Conservation (phyloP, 306 rosid genomes). For the Neltuma alba region DNA sequence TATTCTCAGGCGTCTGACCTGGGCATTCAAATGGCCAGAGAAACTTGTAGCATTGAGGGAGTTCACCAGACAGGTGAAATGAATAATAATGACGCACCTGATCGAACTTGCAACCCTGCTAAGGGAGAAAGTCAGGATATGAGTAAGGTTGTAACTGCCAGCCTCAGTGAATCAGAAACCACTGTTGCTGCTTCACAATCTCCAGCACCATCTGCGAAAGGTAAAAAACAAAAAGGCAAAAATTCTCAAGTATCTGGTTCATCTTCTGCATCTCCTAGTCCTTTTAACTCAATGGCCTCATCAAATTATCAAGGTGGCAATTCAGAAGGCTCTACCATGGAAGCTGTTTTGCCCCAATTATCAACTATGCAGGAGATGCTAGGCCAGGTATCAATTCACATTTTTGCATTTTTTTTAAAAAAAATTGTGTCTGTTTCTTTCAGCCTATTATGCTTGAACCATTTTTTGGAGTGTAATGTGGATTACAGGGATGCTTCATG, state of each 20-base stretch:
- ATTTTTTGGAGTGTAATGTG: conserved; percentile 14
- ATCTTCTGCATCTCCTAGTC: conserved; percentile 51
- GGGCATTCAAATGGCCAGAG: conserved; percentile 67
- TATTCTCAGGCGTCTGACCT: conserved; percentile 73
- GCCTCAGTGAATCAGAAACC: conserved; percentile 47
- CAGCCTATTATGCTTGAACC: conserved; percentile 17
- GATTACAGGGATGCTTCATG: conserved; percentile 17
- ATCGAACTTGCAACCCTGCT: conserved; percentile 32
- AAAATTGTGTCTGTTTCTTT: conserved; percentile 22
- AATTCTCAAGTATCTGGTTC: conserved; percentile 51
- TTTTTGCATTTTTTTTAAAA: not conserved
- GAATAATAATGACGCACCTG: conserved; percentile 37
- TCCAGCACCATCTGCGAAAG: conserved; percentile 53
- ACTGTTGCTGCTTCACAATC: conserved; percentile 40
- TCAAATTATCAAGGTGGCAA: conserved; percentile 50
- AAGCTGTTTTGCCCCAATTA: conserved; percentile 57
- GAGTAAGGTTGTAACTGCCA: conserved; percentile 46
- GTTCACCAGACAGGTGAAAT: conserved; percentile 38
- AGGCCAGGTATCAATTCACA: conserved; percentile 59
- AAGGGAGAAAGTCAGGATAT: conserved; percentile 51
- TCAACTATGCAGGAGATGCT: conserved; percentile 57
- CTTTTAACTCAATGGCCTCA: conserved; percentile 54
- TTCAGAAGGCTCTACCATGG: conserved; percentile 49
- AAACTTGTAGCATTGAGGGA: conserved; percentile 49
- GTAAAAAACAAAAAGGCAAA: conserved; percentile 64